phyloP scores from a whole-genome alignment of 2,329 filamentous ascomycete species.

The Ramularia collo-cygni region DNA sequence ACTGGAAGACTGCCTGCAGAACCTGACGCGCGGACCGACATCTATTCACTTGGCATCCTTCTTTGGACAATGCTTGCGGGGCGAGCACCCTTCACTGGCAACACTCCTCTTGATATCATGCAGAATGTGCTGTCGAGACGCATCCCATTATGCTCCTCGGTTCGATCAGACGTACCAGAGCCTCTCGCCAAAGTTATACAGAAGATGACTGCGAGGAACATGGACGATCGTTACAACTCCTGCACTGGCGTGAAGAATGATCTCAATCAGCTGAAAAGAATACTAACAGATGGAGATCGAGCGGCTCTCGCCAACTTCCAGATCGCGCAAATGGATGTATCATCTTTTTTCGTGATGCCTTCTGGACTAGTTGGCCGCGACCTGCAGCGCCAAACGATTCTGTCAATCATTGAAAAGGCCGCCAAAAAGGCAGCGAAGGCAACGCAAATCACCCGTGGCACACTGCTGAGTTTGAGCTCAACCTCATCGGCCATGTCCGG shows the following conservation, averaged over 20 bases:
- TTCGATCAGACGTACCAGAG: slow-evolving; percentile 77
- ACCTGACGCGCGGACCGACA: slow-evolving; percentile 85
- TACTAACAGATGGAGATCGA: slow-evolving; percentile 68
- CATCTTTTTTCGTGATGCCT: slow-evolving; percentile 85
- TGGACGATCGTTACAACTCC: slow-evolving; percentile 82
- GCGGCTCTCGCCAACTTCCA: slow-evolving; percentile 64
- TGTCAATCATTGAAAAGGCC: slow-evolving; percentile 70
- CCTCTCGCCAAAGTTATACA: slow-evolving; percentile 76
- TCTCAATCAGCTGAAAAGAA: slow-evolving; percentile 63
- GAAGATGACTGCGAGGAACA: slow-evolving; percentile 85
- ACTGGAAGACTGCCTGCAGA: slow-evolving; percentile 89
- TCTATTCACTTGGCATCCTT: slow-evolving; percentile 82
- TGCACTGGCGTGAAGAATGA: slow-evolving; percentile 81
- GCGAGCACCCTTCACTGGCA: slow-evolving; percentile 70
- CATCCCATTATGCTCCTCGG: slow-evolving; percentile 67
- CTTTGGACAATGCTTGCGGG: slow-evolving; percentile 84
- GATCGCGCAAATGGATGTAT: slow-evolving; percentile 78
- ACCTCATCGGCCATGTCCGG: slow-evolving; percentile 28
- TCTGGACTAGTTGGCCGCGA: slow-evolving; percentile 72
- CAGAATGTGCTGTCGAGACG: slow-evolving; percentile 78
- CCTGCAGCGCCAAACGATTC: slow-evolving; percentile 61
- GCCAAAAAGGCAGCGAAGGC: slow-evolving; percentile 52
- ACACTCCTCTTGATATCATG: slow-evolving; percentile 79
- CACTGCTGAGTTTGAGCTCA: slow-evolving; percentile 46
- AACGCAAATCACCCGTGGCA: slow-evolving; percentile 31